Conservation (phyloP, 2,329 filamentous ascomycete genomes). For the Calycina marina region DNA sequence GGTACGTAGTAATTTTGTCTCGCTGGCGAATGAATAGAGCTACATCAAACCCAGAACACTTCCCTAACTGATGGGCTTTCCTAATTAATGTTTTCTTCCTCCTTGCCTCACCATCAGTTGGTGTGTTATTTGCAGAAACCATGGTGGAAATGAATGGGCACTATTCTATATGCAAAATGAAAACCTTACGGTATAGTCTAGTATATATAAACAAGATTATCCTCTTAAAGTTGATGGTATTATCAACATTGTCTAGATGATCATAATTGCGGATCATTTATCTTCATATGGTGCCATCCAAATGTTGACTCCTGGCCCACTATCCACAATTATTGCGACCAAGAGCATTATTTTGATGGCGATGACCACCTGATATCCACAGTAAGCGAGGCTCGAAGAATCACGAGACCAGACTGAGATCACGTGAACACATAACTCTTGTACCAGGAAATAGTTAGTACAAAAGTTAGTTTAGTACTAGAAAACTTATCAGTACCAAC, state of each 20-base stretch:
- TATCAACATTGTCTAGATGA: slow-evolving; percentile 2
- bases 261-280: too few relatives aligned
- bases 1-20: slow-evolving; percentile 5
- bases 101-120: slow-evolving; percentile 3
- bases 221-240: slow-evolving; percentile 1
- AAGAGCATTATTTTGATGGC: background rate
- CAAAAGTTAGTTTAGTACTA: background rate
- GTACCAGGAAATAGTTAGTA: background rate
- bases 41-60: slow-evolving; percentile 5
- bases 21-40: slow-evolving; percentile 6
- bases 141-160: slow-evolving; percentile 4
- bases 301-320: background rate
- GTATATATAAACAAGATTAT: slow-evolving; percentile 1
- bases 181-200: slow-evolving; percentile 3
- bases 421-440: background rate
- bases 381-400: background rate
- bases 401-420: background rate
- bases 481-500: background rate
- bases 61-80: slow-evolving; percentile 7
- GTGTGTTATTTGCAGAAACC: slow-evolving; percentile 4
- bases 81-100: slow-evolving; percentile 6
- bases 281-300: background rate
- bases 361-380: background rate
- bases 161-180: slow-evolving; percentile 5
- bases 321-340: background rate